Evolutionary conservation across 2,329 filamentous ascomycete species (phyloP), one percentile per base, ranked within the genome.

Genomic region (Pseudogymnoascus sp.): DNA sequence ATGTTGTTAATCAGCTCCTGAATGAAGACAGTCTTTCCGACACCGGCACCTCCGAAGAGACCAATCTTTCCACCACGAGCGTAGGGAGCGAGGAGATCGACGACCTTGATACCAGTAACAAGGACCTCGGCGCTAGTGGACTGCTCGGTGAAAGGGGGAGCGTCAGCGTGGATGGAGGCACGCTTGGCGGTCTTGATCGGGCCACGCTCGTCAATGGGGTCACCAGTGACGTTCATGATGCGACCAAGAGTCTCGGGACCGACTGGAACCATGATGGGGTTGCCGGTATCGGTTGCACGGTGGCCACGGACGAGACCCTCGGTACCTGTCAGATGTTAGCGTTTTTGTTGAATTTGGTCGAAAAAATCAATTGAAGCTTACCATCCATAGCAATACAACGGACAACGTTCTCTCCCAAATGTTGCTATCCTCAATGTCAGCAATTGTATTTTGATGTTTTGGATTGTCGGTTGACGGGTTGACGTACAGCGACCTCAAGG

Each of bases 1-100:
- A 99, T 97, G 88, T 99, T 99, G 91, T 99, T 99, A 83, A 99
- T 99, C 76, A 99, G 82, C 82, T 99, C 94, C 85, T 99, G 94
- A 78, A 99, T 99, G 84, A 97, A 99, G 76, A 99, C 94, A 77
- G 94, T 99, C 89, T 99, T 99, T 79, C 94, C 94, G 84, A 99
- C 94, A 95, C 94, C 94, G 73, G 94, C 94, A 92, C 94, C 94
- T 81, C 94, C 94, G 82, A 99, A 99, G 71, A 99, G 91, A 90
- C 94, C 94, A 85, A 99, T 99, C 89, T 99, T 99, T 86, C 94
- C 94, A 90, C 94, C 94, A 95, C 94, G 94, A 76, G 94, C 94
- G 79, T 99, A 99, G 73, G 94, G 94, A 72, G 94, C 94, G 74
- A 99, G 86, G 69, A 99, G 85, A 78, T 99, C 94, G 80, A 99